phyloP scores from a whole-genome alignment of 768 basidiomycete species.

The Podaxis sp. region DNA sequence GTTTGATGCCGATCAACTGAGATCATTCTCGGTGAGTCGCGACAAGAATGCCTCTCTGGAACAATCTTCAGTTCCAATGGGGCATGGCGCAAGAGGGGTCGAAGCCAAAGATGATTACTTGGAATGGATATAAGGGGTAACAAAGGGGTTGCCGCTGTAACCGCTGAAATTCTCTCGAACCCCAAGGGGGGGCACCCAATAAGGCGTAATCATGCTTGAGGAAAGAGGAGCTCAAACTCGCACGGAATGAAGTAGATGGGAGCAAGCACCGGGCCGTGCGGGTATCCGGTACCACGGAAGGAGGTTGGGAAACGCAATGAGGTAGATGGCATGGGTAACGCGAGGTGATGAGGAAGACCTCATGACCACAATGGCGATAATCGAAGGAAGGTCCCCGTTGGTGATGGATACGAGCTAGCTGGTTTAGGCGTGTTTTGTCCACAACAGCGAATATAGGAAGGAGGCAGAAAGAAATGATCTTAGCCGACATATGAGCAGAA shows the following conservation, averaged over 20 bases:
- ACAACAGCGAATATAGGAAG: not conserved
- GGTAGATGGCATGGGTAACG: not conserved
- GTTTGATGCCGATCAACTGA: not conserved
- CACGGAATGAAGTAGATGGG: not conserved
- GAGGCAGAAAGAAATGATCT: not conserved
- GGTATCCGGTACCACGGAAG: not conserved
- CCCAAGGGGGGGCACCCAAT: not conserved
- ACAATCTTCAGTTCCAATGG: slow-evolving; percentile 1
- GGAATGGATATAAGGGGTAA: not conserved
- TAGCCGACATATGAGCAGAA: not conserved
- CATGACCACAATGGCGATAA: slow-evolving; percentile 4
- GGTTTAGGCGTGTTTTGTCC: not conserved
- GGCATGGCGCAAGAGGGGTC: not conserved
- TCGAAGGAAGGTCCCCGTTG: not conserved
- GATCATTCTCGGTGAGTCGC: not conserved
- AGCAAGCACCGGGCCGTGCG: not conserved
- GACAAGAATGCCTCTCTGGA: not conserved
- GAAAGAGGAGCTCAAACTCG: not conserved
- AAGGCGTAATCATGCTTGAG: slow-evolving; percentile 5
- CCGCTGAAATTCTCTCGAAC: not conserved
- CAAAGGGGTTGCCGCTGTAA: not conserved
- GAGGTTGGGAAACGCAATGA: not conserved
- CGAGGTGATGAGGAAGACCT: slow-evolving; percentile 7
- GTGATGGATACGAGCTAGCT: not conserved
- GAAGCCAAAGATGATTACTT: not conserved